Base-by-base conservation (phyloP, 139 green algal genomes). In the Zygnema cylindricum region DNA sequence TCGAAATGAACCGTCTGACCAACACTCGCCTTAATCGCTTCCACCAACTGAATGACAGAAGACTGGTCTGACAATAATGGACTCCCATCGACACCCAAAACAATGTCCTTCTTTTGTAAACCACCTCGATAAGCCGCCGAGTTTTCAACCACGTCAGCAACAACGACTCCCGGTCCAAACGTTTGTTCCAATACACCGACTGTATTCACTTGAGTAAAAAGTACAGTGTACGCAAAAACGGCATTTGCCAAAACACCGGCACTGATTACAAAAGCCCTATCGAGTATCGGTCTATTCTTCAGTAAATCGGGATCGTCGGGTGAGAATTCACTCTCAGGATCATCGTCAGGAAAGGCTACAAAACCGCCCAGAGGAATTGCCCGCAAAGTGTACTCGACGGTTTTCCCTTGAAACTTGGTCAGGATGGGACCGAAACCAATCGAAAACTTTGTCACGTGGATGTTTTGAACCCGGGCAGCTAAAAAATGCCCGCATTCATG, bases 331-430 rank as follows among this genome's bases (percentile, higher is more conserved):
- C 69, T 92, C 43, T 96, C 91, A 42, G 93, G 94, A 84, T 99
- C 97, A 81, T 99, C 97, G 76, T 99, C 98, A 0, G 98, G 97
- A 90, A 99, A 99, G 25, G 93, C 96, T 40, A 99, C 97, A 88
- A 96, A 99, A 30, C 98, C 98, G 23, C 98, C 98, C 73, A 99
- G 91, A 0, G 98, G 98, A 21, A 99, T 93, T 0, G 94, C 93
- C 16, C 97, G 88, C 30, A 99, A 82, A 2, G 93, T 95, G 91
- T 99, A 99, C 93, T 99, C 97, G 23, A 99, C 97, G 1, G 16
- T 88, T 1, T 7, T 82, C n/a, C 69, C 63, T 93, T 97, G 92
- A 76, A 94, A 98, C 33, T 89, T 96, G 81, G 63, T 43, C 0
- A 99, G 83, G 0, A 92, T 88, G 7, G 97, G 97, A 0, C 97